A percentile compares a stretch with the other conserved stretches of the same genome.
Evolutionary conservation across 495 filamentous ascomycete genomes (phyloP).

Genomic region (Aspergillus hancockii): DNA sequence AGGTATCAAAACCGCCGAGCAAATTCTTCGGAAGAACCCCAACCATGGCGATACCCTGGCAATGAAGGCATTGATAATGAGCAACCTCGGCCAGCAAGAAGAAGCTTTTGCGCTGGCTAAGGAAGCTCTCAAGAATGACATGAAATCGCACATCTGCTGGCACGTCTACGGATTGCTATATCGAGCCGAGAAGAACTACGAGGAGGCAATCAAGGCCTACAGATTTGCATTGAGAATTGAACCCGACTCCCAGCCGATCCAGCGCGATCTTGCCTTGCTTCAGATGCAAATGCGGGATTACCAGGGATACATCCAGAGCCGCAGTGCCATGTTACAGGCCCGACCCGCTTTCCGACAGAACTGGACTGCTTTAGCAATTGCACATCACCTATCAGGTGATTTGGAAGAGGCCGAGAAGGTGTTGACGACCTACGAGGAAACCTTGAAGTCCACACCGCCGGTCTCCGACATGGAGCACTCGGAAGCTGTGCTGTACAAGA

Average conservation of each 20-base stretch:
- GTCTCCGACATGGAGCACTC: conserved; percentile 88
- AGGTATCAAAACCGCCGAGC: conserved; percentile 90
- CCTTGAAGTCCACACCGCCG: conserved; percentile 72
- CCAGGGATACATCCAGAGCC: conserved; percentile 85
- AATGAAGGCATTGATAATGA: conserved; percentile 98
- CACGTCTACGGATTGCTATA: conserved; percentile 98
- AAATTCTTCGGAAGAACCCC: conserved; percentile 89
- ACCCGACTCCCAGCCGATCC: conserved; percentile 89
- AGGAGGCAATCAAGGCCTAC: conserved; percentile 98
- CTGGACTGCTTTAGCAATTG: conserved; percentile 94
- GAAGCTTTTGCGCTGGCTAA: conserved; percentile 94
- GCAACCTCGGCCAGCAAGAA: conserved; percentile 81
- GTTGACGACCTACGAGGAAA: conserved; percentile 88
- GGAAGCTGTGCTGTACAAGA: conserved; percentile 96
- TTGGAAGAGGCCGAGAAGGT: conserved; percentile 85
- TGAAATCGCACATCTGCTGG: conserved; percentile 99
- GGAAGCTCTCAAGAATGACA: conserved; percentile 85
- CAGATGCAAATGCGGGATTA: conserved; percentile 98
- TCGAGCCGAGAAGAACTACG: conserved; percentile 90
- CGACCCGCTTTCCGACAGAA: conserved; percentile 79
- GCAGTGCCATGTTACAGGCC: conserved; percentile 79
- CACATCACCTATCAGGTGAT: conserved; percentile 85
- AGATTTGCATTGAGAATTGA: conserved; percentile 90
- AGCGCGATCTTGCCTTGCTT: conserved; percentile 87
- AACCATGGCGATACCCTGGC: conserved; percentile 98